Evolutionary conservation across 2,329 filamentous ascomycete species (phyloP), one percentile per base, ranked within the genome.

Genomic region (Verticillium klebahnii): DNA sequence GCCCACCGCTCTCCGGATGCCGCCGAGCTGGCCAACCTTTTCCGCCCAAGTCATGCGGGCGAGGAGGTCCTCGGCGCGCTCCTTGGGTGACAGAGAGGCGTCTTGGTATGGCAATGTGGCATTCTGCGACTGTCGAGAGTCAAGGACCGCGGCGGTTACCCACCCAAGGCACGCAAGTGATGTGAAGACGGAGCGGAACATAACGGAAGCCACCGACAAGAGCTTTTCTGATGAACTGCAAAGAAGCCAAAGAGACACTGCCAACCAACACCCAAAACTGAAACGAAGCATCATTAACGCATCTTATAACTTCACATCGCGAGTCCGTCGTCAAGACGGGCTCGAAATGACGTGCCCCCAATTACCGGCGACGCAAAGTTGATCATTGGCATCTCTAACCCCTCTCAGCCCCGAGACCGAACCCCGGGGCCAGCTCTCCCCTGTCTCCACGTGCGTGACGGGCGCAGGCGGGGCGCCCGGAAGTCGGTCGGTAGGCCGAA

Each of bases 1-100:
- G 23, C 62, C 60, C 1, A 60, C 60, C 8, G 62, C 60, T 45
- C 62, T 55, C 23, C 62, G 58, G 7, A 64, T 59, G 6, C 62
- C 62, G 5, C 62, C 62, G 11, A 62, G 55, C 36, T 62, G 62
- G 36, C 62, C 60, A 5, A 62, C 36, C 29, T 64, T 64, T n/a
- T 64, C 62, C 5, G 50, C 62, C 62, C 62, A 64, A 9, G 62
- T 62, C 60, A 64, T 58, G 9, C 59, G 58, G 3, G 15, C 34
- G 9, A 64, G 58, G n/a, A 64, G 62, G 45, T 62, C 55, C 9
- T 64, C 31, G 17, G 62, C 60, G 31, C 62, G 45, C 40, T 62
- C 62, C 15, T 29, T 56, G 14, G 62, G 60, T 4, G 60, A 31
- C 11, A 45, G 45, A 3, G 60, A 57, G 5, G 45, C 15, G 19